Evolutionary conservation across 768 basidiomycete species (phyloP), one percentile per base, ranked within the genome.

Genomic region (Phlegmacium glaucopus): DNA sequence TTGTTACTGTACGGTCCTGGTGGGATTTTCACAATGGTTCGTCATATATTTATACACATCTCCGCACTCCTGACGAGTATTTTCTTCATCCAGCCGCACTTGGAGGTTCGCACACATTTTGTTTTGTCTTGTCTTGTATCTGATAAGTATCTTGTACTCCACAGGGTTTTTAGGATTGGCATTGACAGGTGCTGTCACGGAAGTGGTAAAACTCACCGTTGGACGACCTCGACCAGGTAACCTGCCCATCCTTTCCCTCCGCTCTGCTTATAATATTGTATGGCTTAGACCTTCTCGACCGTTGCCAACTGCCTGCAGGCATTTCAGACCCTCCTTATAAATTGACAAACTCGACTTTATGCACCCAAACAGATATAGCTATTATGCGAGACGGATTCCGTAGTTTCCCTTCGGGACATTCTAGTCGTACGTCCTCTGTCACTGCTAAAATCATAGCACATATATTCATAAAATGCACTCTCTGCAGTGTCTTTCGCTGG

Each of bases 351-450:
- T 79, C 76, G 44, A 74, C 78, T 5, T 83, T 95, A 44, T 99
- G 96, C 65, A 90, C 90, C 1, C 85, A 86, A 56, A 72, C 79
- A 4, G 68, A 88, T 52, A 56, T 62, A 13, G 53, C 60, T 7
- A 75, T 84, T 22, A 64, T 94, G 53, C 69, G 73, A 25, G 91
- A 95, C 67, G 94, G 94, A 1, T 97, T 91, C 72, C 79, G 89
- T 56, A 94, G 91, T 60, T 96, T 97, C 65, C 87, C 87, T 11
- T 91, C 89, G 45, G 94, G 94, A 1, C 94, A 96, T 66, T 85
- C 91, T 3, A 92, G 90, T 55, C 51, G 92, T 94, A 67, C 42
- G 86, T 69, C 18, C 37, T 30, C 32, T 34, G 32, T 25, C 36
- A 28, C 6, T 17, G 17, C 18, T 32, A 49, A 28, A 38, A n/a